These are phyloP conservation scores for Aspergillus olivimuriae DNA, from an alignment of 495 filamentous ascomycete species.

Conservation along the genomic window DNA sequence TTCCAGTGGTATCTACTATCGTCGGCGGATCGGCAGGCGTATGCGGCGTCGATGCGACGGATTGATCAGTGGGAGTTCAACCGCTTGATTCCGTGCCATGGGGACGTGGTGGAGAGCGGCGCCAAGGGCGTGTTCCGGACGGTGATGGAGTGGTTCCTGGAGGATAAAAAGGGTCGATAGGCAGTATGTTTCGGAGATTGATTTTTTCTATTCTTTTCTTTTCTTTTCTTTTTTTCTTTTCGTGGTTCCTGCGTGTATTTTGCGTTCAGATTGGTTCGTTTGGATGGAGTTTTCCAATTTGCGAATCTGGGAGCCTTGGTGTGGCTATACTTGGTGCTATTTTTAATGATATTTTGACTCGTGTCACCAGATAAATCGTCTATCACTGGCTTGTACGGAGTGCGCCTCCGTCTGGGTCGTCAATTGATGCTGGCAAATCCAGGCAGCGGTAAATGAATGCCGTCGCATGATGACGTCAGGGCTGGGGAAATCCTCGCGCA, in stretches of 20 bases:
- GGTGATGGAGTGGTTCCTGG: conserved; percentile 80
- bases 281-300: background rate
- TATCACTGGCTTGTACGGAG: no score
- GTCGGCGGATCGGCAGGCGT: conserved; percentile 55
- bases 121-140: conserved; percentile 74
- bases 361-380: no score
- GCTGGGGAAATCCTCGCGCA: no score
- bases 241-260: background rate
- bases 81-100: conserved; percentile 86
- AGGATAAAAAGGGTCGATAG: conserved; percentile 23
- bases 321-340: background rate
- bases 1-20: conserved; percentile 76
- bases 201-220: background rate
- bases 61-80: conserved; percentile 84
- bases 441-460: background rate
- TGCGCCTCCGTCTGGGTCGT: no score
- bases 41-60: conserved; percentile 57
- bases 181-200: background rate
- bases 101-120: conserved; percentile 74
- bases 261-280: background rate
- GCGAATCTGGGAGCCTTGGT: no score
- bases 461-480: background rate
- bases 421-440: background rate
- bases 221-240: background rate
- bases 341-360: background rate